Conservation (phyloP, 2,329 filamentous ascomycete genomes). For the Exophiala sp. region DNA sequence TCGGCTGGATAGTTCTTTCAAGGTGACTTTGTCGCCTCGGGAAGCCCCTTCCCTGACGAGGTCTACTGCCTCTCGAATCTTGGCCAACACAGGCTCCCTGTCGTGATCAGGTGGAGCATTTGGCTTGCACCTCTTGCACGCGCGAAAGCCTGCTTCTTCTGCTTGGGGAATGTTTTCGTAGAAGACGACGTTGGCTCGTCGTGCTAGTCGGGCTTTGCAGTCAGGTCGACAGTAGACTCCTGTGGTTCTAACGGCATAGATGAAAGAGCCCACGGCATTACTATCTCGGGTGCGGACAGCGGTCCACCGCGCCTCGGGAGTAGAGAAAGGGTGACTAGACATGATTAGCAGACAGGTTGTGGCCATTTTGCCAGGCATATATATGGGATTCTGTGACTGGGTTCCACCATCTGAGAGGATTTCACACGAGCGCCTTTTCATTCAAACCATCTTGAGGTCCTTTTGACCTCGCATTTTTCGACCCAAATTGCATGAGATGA, state of each 20-base stretch:
- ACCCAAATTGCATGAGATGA: no score
- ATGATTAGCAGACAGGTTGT: background rate
- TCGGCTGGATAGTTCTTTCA: constrained; percentile 46
- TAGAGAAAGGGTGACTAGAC: background rate
- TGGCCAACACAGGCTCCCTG: constrained; percentile 3
- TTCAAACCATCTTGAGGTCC: no score
- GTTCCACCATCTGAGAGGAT: no score
- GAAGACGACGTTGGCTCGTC: constrained; percentile 54
- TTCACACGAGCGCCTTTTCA: no score
- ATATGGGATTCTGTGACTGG: no score
- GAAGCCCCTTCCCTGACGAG: background rate
- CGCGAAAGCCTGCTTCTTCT: constrained; percentile 48
- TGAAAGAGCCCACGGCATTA: constrained; percentile 44
- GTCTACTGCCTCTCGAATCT: constrained; percentile 4
- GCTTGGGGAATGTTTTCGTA: constrained; percentile 48
- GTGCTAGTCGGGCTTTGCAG: constrained; percentile 55
- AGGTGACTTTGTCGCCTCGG: constrained; percentile 25
- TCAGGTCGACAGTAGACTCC: constrained; percentile 56
- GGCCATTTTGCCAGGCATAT: no score
- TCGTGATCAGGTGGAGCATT: constrained; percentile 29
- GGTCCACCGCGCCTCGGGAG: constrained; percentile 34
- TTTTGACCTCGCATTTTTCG: no score
- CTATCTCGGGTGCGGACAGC: constrained; percentile 46
- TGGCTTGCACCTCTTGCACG: constrained; percentile 56
- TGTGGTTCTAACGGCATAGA: constrained; percentile 55